phyloP scores from a whole-genome alignment of 2,329 filamentous ascomycete species.

The Rhynchosporium graminicola region DNA sequence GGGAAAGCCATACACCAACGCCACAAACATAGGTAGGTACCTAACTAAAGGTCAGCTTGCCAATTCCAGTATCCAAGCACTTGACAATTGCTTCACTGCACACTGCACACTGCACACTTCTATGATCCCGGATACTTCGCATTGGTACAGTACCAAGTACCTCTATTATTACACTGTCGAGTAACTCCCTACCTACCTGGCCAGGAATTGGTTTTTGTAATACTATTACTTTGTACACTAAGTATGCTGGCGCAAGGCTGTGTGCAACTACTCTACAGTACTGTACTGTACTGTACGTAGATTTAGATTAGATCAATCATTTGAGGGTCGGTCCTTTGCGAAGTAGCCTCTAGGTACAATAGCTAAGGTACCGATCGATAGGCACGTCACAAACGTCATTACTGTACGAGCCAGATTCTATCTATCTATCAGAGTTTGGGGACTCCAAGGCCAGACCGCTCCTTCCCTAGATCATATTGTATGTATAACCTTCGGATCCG shows the following conservation, averaged over 20 bases:
- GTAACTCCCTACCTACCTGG: too few species aligned
- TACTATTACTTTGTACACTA: too few species aligned
- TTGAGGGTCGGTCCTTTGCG: too few species aligned
- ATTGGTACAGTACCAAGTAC: too few species aligned
- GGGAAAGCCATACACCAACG: not conserved
- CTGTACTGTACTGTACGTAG: too few species aligned
- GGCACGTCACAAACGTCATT: not conserved
- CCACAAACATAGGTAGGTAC: not conserved
- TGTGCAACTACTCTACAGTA: not conserved
- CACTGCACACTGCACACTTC: not conserved
- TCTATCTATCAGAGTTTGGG: not conserved
- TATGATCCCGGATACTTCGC: too few species aligned
- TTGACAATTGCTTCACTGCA: not conserved
- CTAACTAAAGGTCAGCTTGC: not conserved
- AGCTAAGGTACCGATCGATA: too few species aligned
- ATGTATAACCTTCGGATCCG: not conserved
- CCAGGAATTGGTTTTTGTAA: too few species aligned
- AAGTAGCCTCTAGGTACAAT: not conserved
- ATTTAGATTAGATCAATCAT: too few species aligned
- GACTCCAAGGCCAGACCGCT: slow-evolving; percentile 8
- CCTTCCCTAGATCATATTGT: not conserved
- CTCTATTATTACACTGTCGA: too few species aligned
- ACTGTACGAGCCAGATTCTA: slow-evolving; percentile 1
- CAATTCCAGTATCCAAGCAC: not conserved
- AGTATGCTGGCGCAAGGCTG: not conserved